Percentiles rank a stretch among this genome's conserved stretches.
Conservation (phyloP, 1,139 yeast species). For the Blastobotrys raffinosifermentans region DNA sequence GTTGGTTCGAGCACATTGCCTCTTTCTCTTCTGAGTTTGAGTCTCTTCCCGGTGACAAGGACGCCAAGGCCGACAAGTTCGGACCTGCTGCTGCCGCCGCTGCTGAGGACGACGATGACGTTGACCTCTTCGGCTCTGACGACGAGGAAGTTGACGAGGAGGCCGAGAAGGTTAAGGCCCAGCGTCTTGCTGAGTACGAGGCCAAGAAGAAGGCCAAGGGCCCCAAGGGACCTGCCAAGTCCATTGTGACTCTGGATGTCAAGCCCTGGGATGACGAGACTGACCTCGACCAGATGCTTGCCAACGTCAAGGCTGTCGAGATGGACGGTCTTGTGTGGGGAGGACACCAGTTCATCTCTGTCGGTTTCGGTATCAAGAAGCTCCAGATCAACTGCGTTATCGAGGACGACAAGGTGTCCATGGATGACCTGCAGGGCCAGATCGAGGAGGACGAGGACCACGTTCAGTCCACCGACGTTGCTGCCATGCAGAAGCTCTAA, state of each 20-base stretch:
- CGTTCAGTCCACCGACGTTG: conserved; percentile 97
- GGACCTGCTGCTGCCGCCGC: conserved; percentile 70
- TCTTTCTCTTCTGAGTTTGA: conserved; percentile 82
- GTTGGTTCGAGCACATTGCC: conserved; percentile 99
- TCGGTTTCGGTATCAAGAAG: conserved; percentile 99
- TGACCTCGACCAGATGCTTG: conserved; percentile 80
- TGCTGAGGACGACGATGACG: conserved; percentile 82
- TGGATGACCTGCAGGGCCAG: conserved; percentile 76
- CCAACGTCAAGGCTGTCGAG: conserved; percentile 75
- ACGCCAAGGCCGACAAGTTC: conserved; percentile 33
- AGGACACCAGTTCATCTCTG: conserved; percentile 92
- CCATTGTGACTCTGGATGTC: conserved; percentile 91
- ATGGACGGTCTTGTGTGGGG: conserved; percentile 98
- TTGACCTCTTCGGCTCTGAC: conserved; percentile 90
- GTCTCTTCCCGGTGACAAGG: conserved; percentile 35
- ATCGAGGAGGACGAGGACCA: conserved; percentile 98
- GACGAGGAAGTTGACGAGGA: conserved; percentile 94
- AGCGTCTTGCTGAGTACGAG: conserved; percentile 96
- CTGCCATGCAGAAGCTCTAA: conserved; percentile 97
- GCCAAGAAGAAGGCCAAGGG: conserved; percentile 97
- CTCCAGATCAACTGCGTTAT: conserved; percentile 97
- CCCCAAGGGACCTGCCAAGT: conserved; percentile 98
- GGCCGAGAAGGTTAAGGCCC: conserved; percentile 94
- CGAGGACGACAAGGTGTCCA: conserved; percentile 92
- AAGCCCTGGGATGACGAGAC: conserved; percentile 99